Evolutionary conservation across 2,329 filamentous ascomycete genomes (phyloP), one percentile per base, ranked within the genome.

Genomic region (Penicillium occitanis): DNA sequence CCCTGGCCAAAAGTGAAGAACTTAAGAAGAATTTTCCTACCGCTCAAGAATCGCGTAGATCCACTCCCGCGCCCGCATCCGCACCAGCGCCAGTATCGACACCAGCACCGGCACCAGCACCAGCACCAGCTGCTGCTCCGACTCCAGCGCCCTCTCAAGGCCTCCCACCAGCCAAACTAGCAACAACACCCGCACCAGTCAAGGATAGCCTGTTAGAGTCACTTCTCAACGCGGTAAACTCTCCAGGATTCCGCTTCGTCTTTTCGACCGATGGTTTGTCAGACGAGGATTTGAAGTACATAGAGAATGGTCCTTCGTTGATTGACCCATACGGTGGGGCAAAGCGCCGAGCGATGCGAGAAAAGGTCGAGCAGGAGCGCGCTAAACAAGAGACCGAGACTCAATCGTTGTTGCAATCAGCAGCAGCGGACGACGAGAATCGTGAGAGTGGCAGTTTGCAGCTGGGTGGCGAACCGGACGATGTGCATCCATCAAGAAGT

Each of bases 401-500:
- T 3, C 85, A 87, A 69, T 79, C 82, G 57, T 77, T 85, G 28
- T 72, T 86, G 22, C 82, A 84, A 69, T 80, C 83, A 28, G 78
- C 80, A 17, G 77, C 79, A 3, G 83, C 84, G 33, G 93, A 97
- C 69, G 92, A 91, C 65, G 92, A 91, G 66, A 90, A 90, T 65
- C 87, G 88, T 1, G 93, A 95, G 77, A 91, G 91, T 70, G 91
- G 91, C 14, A 98, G 94, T 75, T 83, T 95, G 66, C 93, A 96
- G 66, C 84, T 98, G 19, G 94, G 94, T 66, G 94, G 94, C 51
- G 94, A 98, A 75, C 94, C 94, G 0, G 94, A 98, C 75, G 92
- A 96, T 70, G 85, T 86, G 68, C 89, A 92, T 25, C 79, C 74
- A 5, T 72, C 76, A 0, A 73, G 78, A 63, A 75, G 73, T 66